Conservation (phyloP, 805 yeast species). For the Sungouiella blattae region DNA sequence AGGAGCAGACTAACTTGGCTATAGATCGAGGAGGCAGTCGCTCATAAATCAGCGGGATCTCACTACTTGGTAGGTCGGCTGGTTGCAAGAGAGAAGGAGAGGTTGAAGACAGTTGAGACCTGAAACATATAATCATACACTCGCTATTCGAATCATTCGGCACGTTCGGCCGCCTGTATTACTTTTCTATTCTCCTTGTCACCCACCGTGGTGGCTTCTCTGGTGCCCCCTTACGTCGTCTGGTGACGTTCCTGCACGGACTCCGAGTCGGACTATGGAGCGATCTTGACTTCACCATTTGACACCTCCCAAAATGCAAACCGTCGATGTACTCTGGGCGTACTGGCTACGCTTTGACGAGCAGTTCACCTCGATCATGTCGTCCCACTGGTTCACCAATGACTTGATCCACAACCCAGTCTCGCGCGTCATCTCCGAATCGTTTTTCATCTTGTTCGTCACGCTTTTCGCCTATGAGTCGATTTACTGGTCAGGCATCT, state of each 20-base stretch:
- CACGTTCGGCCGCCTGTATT: too few species aligned
- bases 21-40: too few species aligned
- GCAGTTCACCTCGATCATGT: constrained; percentile 7
- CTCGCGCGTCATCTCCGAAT: constrained; percentile 13
- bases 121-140: too few species aligned
- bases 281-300: background rate
- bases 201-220: too few species aligned
- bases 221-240: background rate
- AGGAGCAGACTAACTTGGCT: too few species aligned
- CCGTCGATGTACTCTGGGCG: background rate
- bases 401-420: constrained; percentile 15
- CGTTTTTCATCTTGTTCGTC: constrained; percentile 11
- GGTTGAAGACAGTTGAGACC: too few species aligned
- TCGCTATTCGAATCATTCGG: too few species aligned
- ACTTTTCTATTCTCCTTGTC: too few species aligned
- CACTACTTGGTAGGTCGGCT: too few species aligned
- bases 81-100: too few species aligned
- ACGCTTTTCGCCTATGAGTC: constrained; percentile 33
- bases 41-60: too few species aligned
- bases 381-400: constrained; percentile 9
- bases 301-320: too few species aligned
- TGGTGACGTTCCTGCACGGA: background rate
- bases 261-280: background rate
- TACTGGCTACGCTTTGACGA: constrained; percentile 6
- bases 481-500: constrained; percentile 42